Evolutionary conservation across 495 filamentous ascomycete species (phyloP).

Genomic region (Pyronema omphalodes): DNA sequence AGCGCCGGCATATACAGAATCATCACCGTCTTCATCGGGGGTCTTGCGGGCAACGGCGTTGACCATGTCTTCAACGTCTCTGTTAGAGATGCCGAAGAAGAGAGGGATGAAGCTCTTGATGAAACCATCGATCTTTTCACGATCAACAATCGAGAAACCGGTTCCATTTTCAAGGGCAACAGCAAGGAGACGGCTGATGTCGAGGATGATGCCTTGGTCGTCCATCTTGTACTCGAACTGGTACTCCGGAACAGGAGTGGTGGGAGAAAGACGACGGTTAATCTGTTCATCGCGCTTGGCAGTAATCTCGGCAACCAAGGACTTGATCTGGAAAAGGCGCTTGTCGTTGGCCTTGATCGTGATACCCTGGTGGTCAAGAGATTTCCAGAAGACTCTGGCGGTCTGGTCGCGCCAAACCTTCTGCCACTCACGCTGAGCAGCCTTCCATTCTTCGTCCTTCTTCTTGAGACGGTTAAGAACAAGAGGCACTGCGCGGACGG

Average conservation of each 20-base stretch:
- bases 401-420: conserved; percentile 96
- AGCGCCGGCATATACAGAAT: conserved; percentile 20
- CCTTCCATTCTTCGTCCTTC: conserved; percentile 92
- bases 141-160: conserved; percentile 49
- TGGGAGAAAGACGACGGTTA: conserved; percentile 41
- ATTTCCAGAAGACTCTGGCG: conserved; percentile 77
- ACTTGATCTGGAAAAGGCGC: conserved; percentile 71
- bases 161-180: conserved; percentile 51
- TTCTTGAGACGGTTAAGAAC: conserved; percentile 75
- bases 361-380: conserved; percentile 87
- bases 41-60: conserved; percentile 46
- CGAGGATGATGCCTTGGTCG: conserved; percentile 63
- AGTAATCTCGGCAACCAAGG: conserved; percentile 66
- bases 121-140: conserved; percentile 58
- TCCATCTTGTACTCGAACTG: conserved; percentile 57
- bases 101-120: conserved; percentile 71
- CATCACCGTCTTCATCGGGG: conserved; percentile 53
- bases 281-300: conserved; percentile 73
- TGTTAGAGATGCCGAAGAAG: conserved; percentile 72
- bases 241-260: conserved; percentile 39
- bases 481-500: conserved; percentile 66
- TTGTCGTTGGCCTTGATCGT: conserved; percentile 69
- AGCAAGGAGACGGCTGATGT: conserved; percentile 62
- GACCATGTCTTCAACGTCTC: conserved; percentile 57
- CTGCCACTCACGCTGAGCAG: conserved; percentile 91